These are phyloP conservation scores for Dovyalis caffra DNA, from an alignment of 345 rosid species.

Conservation along the genomic window DNA sequence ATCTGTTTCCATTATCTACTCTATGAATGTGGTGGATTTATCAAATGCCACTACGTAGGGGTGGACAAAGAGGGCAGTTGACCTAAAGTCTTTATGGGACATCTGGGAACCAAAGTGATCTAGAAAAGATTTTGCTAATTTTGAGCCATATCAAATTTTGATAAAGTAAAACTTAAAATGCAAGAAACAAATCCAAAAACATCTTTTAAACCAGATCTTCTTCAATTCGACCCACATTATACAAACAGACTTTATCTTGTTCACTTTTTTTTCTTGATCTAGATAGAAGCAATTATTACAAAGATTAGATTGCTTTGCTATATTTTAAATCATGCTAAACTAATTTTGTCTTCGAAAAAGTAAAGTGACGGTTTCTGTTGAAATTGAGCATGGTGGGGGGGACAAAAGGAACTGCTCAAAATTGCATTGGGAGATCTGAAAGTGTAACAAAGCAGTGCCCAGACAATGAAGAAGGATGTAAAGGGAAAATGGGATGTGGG, in stretches of 20 bases:
- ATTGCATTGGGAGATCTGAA: slow-evolving; percentile 26
- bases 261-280: not conserved
- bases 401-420: slow-evolving; percentile 12
- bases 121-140: not conserved
- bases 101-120: slow-evolving; percentile 5
- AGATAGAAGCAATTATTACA: not conserved
- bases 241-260: not conserved
- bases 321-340: not conserved
- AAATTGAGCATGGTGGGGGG: not conserved
- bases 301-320: not conserved
- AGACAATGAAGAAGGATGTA: slow-evolving; percentile 28
- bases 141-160: not conserved
- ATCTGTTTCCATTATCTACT: not conserved
- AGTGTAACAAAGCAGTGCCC: slow-evolving; percentile 14
- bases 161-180: not conserved
- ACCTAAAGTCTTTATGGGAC: slow-evolving; percentile 12
- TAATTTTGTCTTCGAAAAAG: slow-evolving; percentile 4
- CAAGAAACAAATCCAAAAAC: slow-evolving; percentile 1
- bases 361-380: not conserved
- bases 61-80: slow-evolving; percentile 36
- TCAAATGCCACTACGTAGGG: slow-evolving; percentile 30
- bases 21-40: slow-evolving; percentile 26
- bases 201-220: not conserved
- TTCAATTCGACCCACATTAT: not conserved
- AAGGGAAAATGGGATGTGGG: slow-evolving; percentile 21